These are phyloP conservation scores for Eucalyptus pumila DNA, from an alignment of 345 rosid genomes.

Conservation along the genomic window DNA sequence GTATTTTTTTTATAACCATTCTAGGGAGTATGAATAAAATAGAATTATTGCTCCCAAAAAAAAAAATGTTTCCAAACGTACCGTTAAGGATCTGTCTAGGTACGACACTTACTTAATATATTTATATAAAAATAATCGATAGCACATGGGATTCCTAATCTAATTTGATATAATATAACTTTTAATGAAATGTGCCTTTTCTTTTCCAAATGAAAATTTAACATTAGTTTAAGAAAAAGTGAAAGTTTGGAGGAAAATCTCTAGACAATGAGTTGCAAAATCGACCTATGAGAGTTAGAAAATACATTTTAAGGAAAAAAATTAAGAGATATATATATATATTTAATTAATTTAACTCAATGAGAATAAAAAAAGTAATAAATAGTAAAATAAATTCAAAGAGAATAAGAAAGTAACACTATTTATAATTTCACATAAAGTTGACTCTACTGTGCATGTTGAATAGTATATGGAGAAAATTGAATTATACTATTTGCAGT, in stretches of 20 bases:
- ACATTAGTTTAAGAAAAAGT: background rate
- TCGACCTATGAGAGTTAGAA: background rate
- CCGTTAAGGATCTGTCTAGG: too few species aligned
- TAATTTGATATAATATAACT: background rate
- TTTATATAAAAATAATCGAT: background rate
- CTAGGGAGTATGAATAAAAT: background rate
- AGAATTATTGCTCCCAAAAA: too few species aligned
- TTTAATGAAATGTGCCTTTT: background rate
- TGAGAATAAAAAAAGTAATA: background rate
- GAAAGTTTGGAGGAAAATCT: background rate
- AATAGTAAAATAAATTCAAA: background rate
- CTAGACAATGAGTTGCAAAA: background rate
- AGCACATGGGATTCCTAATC: background rate
- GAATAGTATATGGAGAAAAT: background rate
- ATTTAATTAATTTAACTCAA: background rate
- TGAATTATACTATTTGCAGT: background rate
- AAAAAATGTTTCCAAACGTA: too few species aligned
- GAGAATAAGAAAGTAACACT: background rate
- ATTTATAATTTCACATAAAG: background rate
- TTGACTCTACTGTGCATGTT: background rate
- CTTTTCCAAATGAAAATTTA: background rate
- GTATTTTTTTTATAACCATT: too few species aligned
- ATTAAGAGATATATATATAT: background rate
- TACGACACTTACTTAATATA: background rate
- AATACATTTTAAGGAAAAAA: background rate